Evolutionary conservation across 305 asterid species (phyloP).

Genomic region (Striga hermonthica): DNA sequence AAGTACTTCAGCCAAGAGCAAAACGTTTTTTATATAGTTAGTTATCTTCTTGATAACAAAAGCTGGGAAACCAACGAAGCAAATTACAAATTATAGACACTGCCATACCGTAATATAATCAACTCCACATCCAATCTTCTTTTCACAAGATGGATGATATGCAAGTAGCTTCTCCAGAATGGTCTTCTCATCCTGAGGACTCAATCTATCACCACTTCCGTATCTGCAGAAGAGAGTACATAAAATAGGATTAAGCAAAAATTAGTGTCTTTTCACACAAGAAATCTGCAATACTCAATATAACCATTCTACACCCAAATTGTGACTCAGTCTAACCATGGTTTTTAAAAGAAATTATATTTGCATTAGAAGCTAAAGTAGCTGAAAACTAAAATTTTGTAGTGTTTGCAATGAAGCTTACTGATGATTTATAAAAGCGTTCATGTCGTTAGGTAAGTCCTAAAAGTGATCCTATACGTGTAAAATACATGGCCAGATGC

Average conservation of each 20-base stretch:
- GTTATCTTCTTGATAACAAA: not conserved
- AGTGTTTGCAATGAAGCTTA: too few relatives aligned
- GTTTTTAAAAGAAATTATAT: not conserved
- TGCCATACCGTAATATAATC: conserved; percentile 64
- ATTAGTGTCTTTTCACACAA: not conserved
- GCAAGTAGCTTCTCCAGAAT: conserved; percentile 84
- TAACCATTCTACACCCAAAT: too few relatives aligned
- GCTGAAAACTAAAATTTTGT: too few relatives aligned
- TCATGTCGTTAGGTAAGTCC: too few relatives aligned
- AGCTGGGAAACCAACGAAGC: not conserved
- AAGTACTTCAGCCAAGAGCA: too few relatives aligned
- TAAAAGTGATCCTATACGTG: too few relatives aligned
- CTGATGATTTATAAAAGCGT: too few relatives aligned
- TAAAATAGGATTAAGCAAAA: not conserved
- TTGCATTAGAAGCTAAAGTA: not conserved
- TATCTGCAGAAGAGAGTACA: conserved; percentile 52
- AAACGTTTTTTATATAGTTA: not conserved
- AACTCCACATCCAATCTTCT: conserved; percentile 83
- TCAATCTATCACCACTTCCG: conserved; percentile 70
- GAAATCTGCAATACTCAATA: conserved; percentile 3
- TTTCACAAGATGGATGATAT: conserved; percentile 74
- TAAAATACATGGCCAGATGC: too few relatives aligned
- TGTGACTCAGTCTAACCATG: too few relatives aligned
- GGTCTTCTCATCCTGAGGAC: conserved; percentile 73
- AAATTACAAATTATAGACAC: not conserved